Base-by-base conservation (phyloP, 2,329 filamentous ascomycete genomes). In the Aspergillus glaucus region DNA sequence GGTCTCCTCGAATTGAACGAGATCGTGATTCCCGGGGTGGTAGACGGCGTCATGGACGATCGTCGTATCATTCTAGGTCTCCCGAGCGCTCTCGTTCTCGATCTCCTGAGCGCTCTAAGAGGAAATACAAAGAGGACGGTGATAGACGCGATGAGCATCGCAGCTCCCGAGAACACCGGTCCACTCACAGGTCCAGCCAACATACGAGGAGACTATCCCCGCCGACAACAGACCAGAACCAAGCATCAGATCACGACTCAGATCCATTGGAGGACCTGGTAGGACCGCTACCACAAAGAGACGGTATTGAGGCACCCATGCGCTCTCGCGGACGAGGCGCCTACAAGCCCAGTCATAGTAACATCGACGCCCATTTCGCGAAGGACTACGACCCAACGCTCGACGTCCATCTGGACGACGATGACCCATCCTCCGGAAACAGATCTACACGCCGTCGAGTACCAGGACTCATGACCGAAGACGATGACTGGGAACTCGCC, bases 311-410 rank as follows among this genome's bases (percentile, higher is more conserved):
- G 63, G 32, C 60, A 63, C 67, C 63, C 26, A 62, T 81, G 28
- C 77, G 71, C 47, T 71, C 75, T n/a, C 83, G 87, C 24, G 89
- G 89, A 8, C 81, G 89, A 36, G 89, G 89, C 34, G 80, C 80
- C 12, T 75, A 80, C 36, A 72, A 62, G 40, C 72, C 77, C 4
- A 77, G 77, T 1, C 68, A 73, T 4, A 84, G 83, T 22, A 82
- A 80, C 8, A 94, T 96, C 55, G 90, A 96, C 62, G 75, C 79
- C 21, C 87, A 87, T 46, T 97, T 96, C 66, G 84, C 86, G 1
- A 73, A 81, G 1, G 78, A 68, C 15, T 85, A 85, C 58, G 75
- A 85, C 52, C 81, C 82, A 1, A 63, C 71, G 15, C 54, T 65
- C 7, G 73, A 76, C 51, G 54, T 74, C 3, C 65, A 68, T 2